phyloP scores from a whole-genome alignment of 176 grass and related monocot species.

The Dactylis glomerata region DNA sequence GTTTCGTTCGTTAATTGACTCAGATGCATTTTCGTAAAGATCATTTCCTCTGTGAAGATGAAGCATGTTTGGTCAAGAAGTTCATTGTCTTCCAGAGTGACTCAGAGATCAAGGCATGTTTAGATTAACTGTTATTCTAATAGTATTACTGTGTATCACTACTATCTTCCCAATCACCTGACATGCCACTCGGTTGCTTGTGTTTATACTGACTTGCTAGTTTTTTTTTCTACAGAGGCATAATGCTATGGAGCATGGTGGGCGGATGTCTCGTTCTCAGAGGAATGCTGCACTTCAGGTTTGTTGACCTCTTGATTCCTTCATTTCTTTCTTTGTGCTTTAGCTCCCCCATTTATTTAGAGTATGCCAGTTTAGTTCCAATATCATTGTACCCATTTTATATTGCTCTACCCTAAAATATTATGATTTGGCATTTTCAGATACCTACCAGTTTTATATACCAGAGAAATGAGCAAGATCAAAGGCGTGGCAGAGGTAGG shows the following conservation, averaged over 20 bases:
- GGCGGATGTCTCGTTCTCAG: slow-evolving; percentile 80
- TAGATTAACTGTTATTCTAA: slow-evolving; percentile 18
- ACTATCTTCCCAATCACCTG: neutral
- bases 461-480: slow-evolving; percentile 74
- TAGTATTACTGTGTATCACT: neutral
- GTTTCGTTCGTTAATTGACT: slow-evolving; percentile 22
- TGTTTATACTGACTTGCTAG: neutral
- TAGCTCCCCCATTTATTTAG: neutral
- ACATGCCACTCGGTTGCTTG: neutral
- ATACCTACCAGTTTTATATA: slow-evolving; percentile 98
- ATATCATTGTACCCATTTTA: neutral
- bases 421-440: slow-evolving; percentile 52
- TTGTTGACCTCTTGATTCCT: neutral
- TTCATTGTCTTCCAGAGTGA: slow-evolving; percentile 88
- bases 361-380: neutral
- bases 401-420: neutral
- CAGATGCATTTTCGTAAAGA: slow-evolving; percentile 89
- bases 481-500: slow-evolving; percentile 73
- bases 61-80: slow-evolving; percentile 79
- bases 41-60: slow-evolving; percentile 90
- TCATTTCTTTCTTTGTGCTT: neutral
- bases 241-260: slow-evolving; percentile 89
- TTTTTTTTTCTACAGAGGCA: slow-evolving; percentile 68
- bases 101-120: slow-evolving; percentile 68
- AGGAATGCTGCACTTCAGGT: slow-evolving; percentile 95